Evolutionary conservation across 2,329 filamentous ascomycete species (phyloP).

Genomic region (Drechslerella dactyloides): DNA sequence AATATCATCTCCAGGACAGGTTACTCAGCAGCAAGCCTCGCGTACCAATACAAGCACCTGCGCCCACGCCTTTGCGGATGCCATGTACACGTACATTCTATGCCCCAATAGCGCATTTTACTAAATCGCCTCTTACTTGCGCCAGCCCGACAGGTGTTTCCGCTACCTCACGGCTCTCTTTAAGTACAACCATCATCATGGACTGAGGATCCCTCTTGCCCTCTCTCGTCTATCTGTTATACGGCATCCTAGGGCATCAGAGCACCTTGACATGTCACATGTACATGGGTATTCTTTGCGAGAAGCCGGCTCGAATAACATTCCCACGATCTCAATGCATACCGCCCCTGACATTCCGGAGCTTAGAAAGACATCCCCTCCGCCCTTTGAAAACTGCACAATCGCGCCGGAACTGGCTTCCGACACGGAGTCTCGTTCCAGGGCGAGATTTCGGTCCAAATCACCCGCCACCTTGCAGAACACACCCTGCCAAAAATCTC

Average conservation of each 20-base stretch:
- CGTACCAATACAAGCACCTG: not conserved
- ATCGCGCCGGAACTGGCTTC: constrained; percentile 14
- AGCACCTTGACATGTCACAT: constrained; percentile 5
- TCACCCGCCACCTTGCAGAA: constrained; percentile 13
- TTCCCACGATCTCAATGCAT: constrained; percentile 26
- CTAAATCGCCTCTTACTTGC: not conserved
- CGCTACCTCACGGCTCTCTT: not conserved
- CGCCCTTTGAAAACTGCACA: constrained; percentile 13
- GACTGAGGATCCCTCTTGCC: not conserved
- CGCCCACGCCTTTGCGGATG: not conserved
- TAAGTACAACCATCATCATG: not conserved
- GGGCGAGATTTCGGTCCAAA: constrained; percentile 45
- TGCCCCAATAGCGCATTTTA: not conserved
- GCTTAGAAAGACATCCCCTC: constrained; percentile 42
- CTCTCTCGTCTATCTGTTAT: not conserved
- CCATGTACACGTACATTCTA: not conserved
- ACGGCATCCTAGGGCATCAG: not conserved
- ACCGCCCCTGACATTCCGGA: constrained; percentile 25
- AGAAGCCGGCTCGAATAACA: not conserved
- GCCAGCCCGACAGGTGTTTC: not conserved
- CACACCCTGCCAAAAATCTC: constrained; percentile 2
- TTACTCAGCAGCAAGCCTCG: not conserved
- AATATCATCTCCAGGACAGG: not conserved
- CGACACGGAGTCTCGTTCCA: constrained; percentile 35
- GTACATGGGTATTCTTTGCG: constrained; percentile 10